Percentiles rank a stretch among this genome's conserved stretches.
These are phyloP conservation scores for Komagataella populi DNA, from an alignment of 805 yeast species.

Conservation along the genomic window DNA sequence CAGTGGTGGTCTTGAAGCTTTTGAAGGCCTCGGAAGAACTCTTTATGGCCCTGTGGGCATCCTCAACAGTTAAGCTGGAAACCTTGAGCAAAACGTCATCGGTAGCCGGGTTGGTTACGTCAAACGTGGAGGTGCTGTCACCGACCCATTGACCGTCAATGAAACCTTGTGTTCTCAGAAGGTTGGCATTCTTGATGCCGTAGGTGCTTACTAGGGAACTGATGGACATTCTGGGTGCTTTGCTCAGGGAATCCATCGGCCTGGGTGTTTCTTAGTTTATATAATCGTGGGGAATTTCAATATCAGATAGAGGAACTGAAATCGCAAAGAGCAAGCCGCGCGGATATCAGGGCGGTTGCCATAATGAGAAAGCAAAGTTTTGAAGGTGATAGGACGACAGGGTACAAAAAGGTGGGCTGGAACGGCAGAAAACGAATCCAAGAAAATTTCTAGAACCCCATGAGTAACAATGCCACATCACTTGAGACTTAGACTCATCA, in stretches of 20 bases:
- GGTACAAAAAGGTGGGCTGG: not conserved
- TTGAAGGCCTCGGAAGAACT: constrained; percentile 41
- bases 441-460: not conserved
- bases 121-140: constrained; percentile 33
- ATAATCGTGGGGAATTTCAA: not conserved
- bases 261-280: not conserved
- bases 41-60: constrained; percentile 37
- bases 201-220: constrained; percentile 15
- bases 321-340: not conserved
- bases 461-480: not conserved
- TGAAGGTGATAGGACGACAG: not conserved
- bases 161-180: constrained; percentile 45
- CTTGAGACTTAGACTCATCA: no score
- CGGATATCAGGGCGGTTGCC: not conserved
- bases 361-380: not conserved
- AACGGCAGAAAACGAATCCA: not conserved
- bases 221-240: constrained; percentile 3
- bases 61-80: constrained; percentile 37
- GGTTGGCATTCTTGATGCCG: constrained; percentile 28
- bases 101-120: constrained; percentile 68
- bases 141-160: constrained; percentile 62
- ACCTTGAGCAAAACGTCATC: constrained; percentile 36
- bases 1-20: constrained; percentile 35
- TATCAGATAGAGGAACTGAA: not conserved
- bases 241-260: not conserved